phyloP scores from a whole-genome alignment of 805 yeast species.

The Kuraishia hungarica region DNA sequence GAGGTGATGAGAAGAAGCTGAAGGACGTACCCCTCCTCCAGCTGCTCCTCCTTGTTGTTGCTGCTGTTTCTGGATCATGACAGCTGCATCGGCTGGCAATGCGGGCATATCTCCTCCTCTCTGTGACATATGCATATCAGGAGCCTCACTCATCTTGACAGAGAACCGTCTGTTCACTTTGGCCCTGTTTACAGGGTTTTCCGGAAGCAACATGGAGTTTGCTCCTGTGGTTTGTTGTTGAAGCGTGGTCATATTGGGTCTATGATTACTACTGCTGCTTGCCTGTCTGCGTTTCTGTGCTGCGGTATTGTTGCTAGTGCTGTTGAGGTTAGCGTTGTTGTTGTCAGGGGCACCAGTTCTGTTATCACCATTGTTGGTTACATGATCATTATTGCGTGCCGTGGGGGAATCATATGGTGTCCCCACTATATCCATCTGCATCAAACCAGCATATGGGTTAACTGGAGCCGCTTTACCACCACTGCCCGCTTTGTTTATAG shows the following conservation, averaged over 20 bases:
- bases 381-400: neutral
- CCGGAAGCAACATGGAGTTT: neutral
- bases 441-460: neutral
- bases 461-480: neutral
- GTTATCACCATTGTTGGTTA: neutral
- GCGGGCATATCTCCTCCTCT: constrained; percentile 14
- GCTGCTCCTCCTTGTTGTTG: constrained; percentile 3
- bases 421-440: neutral
- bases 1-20: neutral
- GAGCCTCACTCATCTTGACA: constrained; percentile 21
- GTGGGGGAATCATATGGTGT: neutral
- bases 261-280: neutral
- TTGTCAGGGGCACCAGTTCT: no score
- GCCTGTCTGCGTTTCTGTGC: neutral
- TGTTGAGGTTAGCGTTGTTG: neutral
- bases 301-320: neutral
- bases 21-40: no score
- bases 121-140: neutral
- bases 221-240: neutral
- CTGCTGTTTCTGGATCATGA: constrained; percentile 1
- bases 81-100: constrained; percentile 16
- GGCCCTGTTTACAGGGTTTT: neutral
- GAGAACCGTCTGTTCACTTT: constrained; percentile 35
- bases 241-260: neutral
- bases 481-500: neutral